These are phyloP conservation scores for Isatis lusitanica DNA, from an alignment of 441 rosid species.

Conservation along the genomic window DNA sequence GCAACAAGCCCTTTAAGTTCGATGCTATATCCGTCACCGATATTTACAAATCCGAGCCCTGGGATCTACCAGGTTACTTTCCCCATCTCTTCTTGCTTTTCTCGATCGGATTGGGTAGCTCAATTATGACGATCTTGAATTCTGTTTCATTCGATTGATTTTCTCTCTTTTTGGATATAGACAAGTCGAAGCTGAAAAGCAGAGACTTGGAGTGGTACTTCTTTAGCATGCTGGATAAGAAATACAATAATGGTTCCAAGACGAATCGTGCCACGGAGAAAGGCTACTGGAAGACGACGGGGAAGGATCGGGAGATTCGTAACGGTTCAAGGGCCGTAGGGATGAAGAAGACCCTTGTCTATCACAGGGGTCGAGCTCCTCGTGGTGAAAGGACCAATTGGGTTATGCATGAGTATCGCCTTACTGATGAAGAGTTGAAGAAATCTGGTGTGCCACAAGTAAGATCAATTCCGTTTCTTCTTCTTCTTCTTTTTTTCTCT, in stretches of 20 bases:
- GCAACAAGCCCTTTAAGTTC: conserved; percentile 65
- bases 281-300: conserved; percentile 98
- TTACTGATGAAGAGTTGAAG: conserved; percentile 68
- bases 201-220: conserved; percentile 98
- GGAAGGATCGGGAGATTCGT: conserved; percentile 72
- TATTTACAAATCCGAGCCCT: conserved; percentile 87
- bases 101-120: conserved; percentile 14
- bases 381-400: conserved; percentile 82
- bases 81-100: neutral
- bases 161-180: conserved; percentile 38
- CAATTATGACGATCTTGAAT: neutral
- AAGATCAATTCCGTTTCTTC: conserved; percentile 30
- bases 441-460: conserved; percentile 67
- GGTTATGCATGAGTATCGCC: conserved; percentile 99
- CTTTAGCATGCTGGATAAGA: conserved; percentile 79
- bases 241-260: conserved; percentile 80
- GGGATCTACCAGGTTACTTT: conserved; percentile 88
- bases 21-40: conserved; percentile 81
- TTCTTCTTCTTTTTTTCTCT: neutral
- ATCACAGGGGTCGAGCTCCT: conserved; percentile 88
- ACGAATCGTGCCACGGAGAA: conserved; percentile 94
- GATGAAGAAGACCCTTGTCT: conserved; percentile 97
- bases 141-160: conserved; percentile 9
- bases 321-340: conserved; percentile 56
- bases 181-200: conserved; percentile 75